Evolutionary conservation across 371 early-diverging fungal species (phyloP).

Genomic region (Dinochytrium kinnereticum): DNA sequence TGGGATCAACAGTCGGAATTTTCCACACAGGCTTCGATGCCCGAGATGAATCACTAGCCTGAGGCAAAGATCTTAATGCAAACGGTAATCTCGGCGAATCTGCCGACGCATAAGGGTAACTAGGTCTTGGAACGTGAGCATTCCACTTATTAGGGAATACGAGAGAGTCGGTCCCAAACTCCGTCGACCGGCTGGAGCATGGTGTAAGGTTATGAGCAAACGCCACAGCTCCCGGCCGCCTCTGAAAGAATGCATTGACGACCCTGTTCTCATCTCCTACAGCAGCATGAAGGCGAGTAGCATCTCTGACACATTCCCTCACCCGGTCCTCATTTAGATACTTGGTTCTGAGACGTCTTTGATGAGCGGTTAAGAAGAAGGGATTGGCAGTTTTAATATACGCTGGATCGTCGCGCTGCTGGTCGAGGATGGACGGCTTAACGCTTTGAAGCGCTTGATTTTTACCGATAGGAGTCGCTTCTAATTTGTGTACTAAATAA

Average conservation of each 20-base stretch:
- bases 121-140: background rate
- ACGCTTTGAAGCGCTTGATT: no score
- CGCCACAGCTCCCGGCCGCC: background rate
- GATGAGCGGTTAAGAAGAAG: background rate
- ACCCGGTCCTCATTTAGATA: background rate
- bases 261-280: background rate
- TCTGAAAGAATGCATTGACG: background rate
- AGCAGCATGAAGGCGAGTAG: no score
- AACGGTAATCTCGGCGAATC: background rate
- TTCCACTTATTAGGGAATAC: background rate
- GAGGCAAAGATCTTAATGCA: background rate
- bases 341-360: background rate
- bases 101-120: background rate
- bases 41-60: background rate
- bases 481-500: no score
- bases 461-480: no score
- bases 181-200: no score
- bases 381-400: background rate
- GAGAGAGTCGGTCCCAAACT: no score
- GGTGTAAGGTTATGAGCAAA: no score
- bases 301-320: no score
- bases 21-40: no score
- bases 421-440: no score
- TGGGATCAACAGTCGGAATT: background rate
- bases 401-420: no score